Conservation (phyloP, 495 filamentous ascomycete genomes). For the Tuber borchii region DNA sequence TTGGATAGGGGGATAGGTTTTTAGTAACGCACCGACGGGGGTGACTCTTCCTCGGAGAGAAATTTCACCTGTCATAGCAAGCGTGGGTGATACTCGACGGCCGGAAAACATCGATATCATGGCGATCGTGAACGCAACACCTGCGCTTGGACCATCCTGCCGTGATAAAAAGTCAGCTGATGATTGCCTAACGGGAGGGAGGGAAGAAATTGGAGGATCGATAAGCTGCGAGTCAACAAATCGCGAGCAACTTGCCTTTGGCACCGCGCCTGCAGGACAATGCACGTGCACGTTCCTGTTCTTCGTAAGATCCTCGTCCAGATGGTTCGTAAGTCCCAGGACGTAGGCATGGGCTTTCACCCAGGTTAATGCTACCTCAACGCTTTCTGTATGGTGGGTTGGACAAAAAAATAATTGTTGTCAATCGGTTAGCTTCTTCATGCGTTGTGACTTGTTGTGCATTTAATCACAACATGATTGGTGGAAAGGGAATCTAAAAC, state of each 20-base stretch:
- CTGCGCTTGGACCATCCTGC: slow-evolving; percentile 60
- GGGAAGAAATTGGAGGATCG: slow-evolving; percentile 19
- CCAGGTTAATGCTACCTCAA: slow-evolving; percentile 93
- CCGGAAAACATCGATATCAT: slow-evolving; percentile 86
- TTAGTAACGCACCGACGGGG: slow-evolving; percentile 36
- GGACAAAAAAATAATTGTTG: neutral
- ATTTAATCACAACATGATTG: neutral
- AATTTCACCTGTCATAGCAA: slow-evolving; percentile 97
- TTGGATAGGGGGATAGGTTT: slow-evolving; percentile 16
- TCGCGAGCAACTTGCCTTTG: slow-evolving; percentile 56
- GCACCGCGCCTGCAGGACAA: slow-evolving; percentile 89
- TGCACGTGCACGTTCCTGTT: slow-evolving; percentile 91
- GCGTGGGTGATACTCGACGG: slow-evolving; percentile 78
- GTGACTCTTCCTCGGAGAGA: slow-evolving; percentile 79
- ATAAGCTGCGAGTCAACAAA: slow-evolving; percentile 38
- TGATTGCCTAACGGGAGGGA: slow-evolving; percentile 16
- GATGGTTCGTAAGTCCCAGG: slow-evolving; percentile 71
- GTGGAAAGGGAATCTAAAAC: slow-evolving; percentile 21
- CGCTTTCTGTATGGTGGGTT: slow-evolving; percentile 56
- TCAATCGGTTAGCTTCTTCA: slow-evolving; percentile 4
- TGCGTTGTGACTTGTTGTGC: slow-evolving; percentile 4
- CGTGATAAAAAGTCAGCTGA: slow-evolving; percentile 32
- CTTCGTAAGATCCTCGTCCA: slow-evolving; percentile 91
- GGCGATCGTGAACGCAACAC: slow-evolving; percentile 87
- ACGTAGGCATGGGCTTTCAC: slow-evolving; percentile 94